Percentiles rank a stretch among this genome's conserved stretches.
Evolutionary conservation across 2,329 filamentous ascomycete genomes (phyloP).

Genomic region (Phialophora tarda): DNA sequence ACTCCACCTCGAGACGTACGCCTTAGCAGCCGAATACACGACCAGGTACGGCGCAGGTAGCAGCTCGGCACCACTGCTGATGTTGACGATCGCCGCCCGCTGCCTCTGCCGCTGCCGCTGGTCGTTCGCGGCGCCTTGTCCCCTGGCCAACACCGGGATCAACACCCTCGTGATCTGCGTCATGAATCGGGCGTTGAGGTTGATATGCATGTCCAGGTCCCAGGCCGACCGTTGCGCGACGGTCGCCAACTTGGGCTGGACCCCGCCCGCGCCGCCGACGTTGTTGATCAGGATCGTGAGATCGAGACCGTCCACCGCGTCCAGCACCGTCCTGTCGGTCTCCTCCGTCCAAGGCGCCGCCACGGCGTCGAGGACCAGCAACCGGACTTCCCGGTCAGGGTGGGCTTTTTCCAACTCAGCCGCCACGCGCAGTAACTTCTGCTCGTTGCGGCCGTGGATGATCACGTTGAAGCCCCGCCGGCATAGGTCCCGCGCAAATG

Average conservation of each 20-base stretch:
- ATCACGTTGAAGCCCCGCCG: constrained; percentile 90
- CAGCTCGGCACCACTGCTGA: constrained; percentile 4
- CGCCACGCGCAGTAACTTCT: constrained; percentile 54
- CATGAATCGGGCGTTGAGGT: constrained; percentile 4
- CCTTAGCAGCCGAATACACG: neutral
- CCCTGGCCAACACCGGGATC: neutral
- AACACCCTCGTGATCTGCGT: constrained; percentile 6
- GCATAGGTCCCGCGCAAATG: constrained; percentile 88
- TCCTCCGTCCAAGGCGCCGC: neutral
- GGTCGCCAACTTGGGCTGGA: neutral
- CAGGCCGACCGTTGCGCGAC: neutral
- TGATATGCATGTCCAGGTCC: neutral
- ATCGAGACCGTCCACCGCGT: neutral
- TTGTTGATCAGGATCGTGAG: constrained; percentile 7
- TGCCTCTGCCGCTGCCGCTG: neutral
- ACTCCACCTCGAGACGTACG: constrained; percentile 4
- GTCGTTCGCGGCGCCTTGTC: neutral
- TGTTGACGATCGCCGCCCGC: neutral
- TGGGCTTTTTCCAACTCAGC: constrained; percentile 43
- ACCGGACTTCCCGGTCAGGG: neutral
- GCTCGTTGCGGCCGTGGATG: constrained; percentile 65
- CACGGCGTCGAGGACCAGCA: neutral
- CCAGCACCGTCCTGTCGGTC: neutral
- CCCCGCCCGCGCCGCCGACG: neutral
- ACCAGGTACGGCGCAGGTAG: constrained; percentile 2